Percentiles rank a stretch among this genome's conserved stretches.
Evolutionary conservation across 768 basidiomycete genomes (phyloP).

Genomic region (Candolleomyces aberdarensis): DNA sequence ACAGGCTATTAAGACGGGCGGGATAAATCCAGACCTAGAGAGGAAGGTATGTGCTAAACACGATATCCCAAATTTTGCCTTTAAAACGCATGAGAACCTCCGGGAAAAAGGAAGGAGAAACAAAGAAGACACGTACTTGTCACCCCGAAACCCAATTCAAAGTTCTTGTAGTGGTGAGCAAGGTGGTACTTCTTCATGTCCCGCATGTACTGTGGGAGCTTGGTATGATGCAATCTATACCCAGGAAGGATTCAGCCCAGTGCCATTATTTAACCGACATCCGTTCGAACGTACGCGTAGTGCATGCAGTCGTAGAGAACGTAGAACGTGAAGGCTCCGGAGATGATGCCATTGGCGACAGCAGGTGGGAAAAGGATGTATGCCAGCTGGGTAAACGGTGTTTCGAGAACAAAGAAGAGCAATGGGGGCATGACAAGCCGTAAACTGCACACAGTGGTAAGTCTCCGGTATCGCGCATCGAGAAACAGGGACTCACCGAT

Average conservation of each 20-base stretch:
- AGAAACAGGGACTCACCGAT: conserved; percentile 50
- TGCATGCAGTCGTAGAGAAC: conserved; percentile 89
- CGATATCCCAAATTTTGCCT: conserved; percentile 93
- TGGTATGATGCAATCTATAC: conserved; percentile 76
- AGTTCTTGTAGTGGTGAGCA: conserved; percentile 98
- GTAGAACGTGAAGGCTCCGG: conserved; percentile 79
- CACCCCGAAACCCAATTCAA: conserved; percentile 95
- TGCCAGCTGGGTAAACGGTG: conserved; percentile 85
- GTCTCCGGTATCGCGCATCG: not conserved
- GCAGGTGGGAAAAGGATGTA: conserved; percentile 78
- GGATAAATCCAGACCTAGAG: conserved; percentile 32
- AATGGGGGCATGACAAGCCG: conserved; percentile 96
- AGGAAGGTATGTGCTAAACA: conserved; percentile 80
- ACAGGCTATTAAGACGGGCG: too few relatives aligned
- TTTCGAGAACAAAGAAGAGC: conserved; percentile 72
- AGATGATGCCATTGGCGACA: conserved; percentile 88
- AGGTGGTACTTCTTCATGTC: conserved; percentile 98
- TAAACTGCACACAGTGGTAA: conserved; percentile 42
- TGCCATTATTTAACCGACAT: conserved; percentile 1
- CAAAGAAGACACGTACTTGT: conserved; percentile 59
- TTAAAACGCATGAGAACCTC: not conserved
- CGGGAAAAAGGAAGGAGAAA: not conserved
- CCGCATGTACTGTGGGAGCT: conserved; percentile 78
- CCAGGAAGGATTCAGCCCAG: conserved; percentile 8
- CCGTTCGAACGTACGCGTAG: conserved; percentile 62